Evolutionary conservation across 2,329 filamentous ascomycete species (phyloP), one percentile per base, ranked within the genome.

Genomic region (Rugonectria rugulosa): DNA sequence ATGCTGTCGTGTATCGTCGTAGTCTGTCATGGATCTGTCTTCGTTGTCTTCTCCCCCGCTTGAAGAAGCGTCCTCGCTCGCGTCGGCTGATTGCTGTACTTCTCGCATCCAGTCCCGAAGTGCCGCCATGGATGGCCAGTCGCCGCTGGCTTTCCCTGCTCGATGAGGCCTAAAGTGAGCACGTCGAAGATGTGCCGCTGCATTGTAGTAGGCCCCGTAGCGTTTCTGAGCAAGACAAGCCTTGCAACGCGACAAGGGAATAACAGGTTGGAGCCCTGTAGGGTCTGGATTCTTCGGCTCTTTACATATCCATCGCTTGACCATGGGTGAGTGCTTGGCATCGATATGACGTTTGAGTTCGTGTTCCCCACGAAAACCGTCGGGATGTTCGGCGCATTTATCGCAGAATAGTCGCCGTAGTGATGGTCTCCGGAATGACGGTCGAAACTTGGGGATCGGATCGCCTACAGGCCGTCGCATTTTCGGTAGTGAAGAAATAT

Each of bases 331-430:
- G 61, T 85, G 82, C 56, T 84, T 84, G 5, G 82, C 81, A 56
- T 85, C 81, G 15, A 76, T 79, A 70, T 93, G 90, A 53, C 90
- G 82, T 51, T 88, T 81, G 43, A 92, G 80, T 72, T 97, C 93
- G 72, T 97, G 93, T 52, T 96, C 92, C 54, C 93, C 93, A 40
- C 93, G 88, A 72, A 97, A 97, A 5, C 93, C 92, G 57, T 92
- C 88, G 3, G 90, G 90, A 57, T 94, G 88, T 66, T 92, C 90
- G 62, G 88, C 87, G 77, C 93, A 97, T 64, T 89, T 84, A 15
- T 80, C 78, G 73, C 93, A 97, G 69, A 86, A 88, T 44, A 92
- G 88, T 63, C 91, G 90, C 20, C 86, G 84, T 46, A 91, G 82
- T 20, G 86, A 83, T 19, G 80, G 78, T 21, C 81, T 75, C 56